Conservation (phyloP, 2,329 filamentous ascomycete species). For the Fusarium torreyae region DNA sequence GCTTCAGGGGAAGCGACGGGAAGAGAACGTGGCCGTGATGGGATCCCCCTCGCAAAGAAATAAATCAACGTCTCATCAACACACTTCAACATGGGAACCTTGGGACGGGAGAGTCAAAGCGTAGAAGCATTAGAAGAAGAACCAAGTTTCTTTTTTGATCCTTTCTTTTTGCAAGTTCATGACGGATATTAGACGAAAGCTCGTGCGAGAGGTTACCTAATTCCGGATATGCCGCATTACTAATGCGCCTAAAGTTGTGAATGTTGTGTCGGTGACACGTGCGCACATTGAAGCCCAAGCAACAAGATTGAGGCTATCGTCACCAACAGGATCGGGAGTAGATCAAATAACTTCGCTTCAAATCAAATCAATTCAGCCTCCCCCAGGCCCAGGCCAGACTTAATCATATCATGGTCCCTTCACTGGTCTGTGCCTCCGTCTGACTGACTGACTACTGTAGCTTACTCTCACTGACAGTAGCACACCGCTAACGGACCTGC, state of each 20-base stretch:
- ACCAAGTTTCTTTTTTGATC: constrained; percentile 14
- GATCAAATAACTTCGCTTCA: not conserved
- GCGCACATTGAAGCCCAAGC: constrained; percentile 10
- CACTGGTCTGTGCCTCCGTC: constrained; percentile 23
- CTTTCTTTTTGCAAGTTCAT: constrained; percentile 3
- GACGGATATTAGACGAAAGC: not conserved
- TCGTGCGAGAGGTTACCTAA: constrained; percentile 18
- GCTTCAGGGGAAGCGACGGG: constrained; percentile 11
- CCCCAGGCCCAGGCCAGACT: constrained; percentile 6
- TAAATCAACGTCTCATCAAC: not conserved
- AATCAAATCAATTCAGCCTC: constrained; percentile 7
- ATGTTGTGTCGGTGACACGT: constrained; percentile 23
- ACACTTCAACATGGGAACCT: constrained; percentile 6
- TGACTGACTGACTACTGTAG: constrained; percentile 6
- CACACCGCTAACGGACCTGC: constrained; percentile 34
- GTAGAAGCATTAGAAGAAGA: constrained; percentile 25
- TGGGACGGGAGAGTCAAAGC: constrained; percentile 20
- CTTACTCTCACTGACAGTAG: constrained; percentile 9
- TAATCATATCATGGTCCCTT: constrained; percentile 11
- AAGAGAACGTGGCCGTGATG: constrained; percentile 39
- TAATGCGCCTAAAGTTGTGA: not conserved
- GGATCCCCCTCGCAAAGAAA: constrained; percentile 36
- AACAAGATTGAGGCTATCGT: constrained; percentile 36
- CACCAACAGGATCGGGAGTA: constrained; percentile 1
- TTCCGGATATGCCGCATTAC: constrained; percentile 28